These are phyloP conservation scores for Alternaria gaisen DNA, from an alignment of 2,329 filamentous ascomycete species.

Conservation along the genomic window DNA sequence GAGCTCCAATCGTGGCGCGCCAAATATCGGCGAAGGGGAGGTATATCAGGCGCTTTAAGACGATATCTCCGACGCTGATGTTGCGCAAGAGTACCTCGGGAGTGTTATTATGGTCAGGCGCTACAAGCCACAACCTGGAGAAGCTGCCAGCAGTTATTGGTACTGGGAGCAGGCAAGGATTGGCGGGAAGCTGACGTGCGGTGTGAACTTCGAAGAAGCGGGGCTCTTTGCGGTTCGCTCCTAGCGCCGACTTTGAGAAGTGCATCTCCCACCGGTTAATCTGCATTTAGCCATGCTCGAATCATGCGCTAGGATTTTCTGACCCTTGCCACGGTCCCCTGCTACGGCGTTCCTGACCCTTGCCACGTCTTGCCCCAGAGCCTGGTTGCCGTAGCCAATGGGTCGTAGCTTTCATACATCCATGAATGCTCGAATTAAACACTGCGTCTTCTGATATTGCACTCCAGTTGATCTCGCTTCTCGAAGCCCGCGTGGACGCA, in stretches of 20 bases:
- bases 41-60: slow-evolving; percentile 17
- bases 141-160: slow-evolving; percentile 22
- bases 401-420: slow-evolving; percentile 25
- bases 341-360: slow-evolving; percentile 12
- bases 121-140: slow-evolving; percentile 35
- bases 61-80: slow-evolving; percentile 26
- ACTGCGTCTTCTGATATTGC: slow-evolving; percentile 45
- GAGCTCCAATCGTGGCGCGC: slow-evolving; percentile 9
- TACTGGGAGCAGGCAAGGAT: slow-evolving; percentile 23
- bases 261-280: slow-evolving; percentile 19
- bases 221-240: slow-evolving; percentile 9
- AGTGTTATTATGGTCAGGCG: slow-evolving; percentile 37
- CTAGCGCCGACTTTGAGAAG: slow-evolving; percentile 6
- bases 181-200: slow-evolving; percentile 18
- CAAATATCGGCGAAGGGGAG: slow-evolving; percentile 5
- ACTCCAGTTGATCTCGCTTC: slow-evolving; percentile 48
- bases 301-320: slow-evolving; percentile 5
- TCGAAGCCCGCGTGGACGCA: slow-evolving; percentile 50
- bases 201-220: slow-evolving; percentile 14
- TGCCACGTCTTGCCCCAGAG: slow-evolving; percentile 25
- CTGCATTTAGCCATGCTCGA: slow-evolving; percentile 15
- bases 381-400: slow-evolving; percentile 36
- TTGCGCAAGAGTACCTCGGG: slow-evolving; percentile 17
- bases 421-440: slow-evolving; percentile 38
- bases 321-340: slow-evolving; percentile 3